Evolutionary conservation across 129 eudicot genomes (phyloP).

Genomic region (Rutidosis leptorrhynchoides): DNA sequence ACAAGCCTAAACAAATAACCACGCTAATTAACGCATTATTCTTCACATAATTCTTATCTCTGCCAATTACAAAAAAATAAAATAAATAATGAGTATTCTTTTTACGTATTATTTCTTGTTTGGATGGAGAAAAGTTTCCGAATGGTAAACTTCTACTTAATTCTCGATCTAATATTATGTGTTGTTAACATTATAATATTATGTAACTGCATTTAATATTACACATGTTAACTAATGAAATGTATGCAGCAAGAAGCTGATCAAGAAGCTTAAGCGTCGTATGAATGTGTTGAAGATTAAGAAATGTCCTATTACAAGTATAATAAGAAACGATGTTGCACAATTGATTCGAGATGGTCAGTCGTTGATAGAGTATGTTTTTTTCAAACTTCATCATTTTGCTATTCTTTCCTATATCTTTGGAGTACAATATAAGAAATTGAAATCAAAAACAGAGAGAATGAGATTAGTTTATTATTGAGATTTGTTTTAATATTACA

Average conservation of each 20-base stretch:
- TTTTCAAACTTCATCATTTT: not conserved
- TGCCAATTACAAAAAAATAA: not conserved
- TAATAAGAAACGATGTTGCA: conserved; percentile 50
- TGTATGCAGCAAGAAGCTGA: conserved; percentile 3
- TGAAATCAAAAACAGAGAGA: too few relatives aligned
- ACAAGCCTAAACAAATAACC: not conserved
- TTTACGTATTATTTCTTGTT: not conserved
- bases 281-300: not conserved
- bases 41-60: not conserved
- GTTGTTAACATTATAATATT: too few relatives aligned
- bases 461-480: too few relatives aligned
- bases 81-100: not conserved
- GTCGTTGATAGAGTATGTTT: conserved; percentile 55
- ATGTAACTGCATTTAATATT: not conserved
- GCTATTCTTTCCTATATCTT: not conserved
- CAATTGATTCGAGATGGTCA: conserved; percentile 58
- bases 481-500: too few relatives aligned
- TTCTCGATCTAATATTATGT: not conserved
- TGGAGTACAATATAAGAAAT: too few relatives aligned
- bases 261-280: not conserved
- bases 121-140: not conserved
- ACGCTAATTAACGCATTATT: not conserved
- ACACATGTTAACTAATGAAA: not conserved
- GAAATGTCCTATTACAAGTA: conserved; percentile 35
- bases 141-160: not conserved